Evolutionary conservation across 2,329 filamentous ascomycete genomes (phyloP).

Genomic region (Fusarium nurragi): DNA sequence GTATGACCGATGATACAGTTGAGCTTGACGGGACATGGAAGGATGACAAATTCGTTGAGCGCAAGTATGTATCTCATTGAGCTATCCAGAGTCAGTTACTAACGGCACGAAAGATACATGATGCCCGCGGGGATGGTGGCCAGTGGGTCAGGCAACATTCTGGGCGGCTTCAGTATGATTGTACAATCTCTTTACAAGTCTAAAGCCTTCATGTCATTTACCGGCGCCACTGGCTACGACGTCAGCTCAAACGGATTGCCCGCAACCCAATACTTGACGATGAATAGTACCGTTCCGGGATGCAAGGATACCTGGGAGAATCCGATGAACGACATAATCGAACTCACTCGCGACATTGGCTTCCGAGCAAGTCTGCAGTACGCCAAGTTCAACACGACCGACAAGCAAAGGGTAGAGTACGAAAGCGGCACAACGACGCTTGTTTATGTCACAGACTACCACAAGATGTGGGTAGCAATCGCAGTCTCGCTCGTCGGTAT

Average conservation of each 20-base stretch:
- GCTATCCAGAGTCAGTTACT: background rate
- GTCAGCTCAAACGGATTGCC: constrained; percentile 14
- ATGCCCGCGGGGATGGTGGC: background rate
- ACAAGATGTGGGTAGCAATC: constrained; percentile 36
- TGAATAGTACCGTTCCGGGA: constrained; percentile 9
- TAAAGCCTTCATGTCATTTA: constrained; percentile 21
- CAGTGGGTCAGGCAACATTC: constrained; percentile 21
- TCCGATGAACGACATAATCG: constrained; percentile 38
- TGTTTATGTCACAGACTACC: constrained; percentile 34
- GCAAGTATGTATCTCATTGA: constrained; percentile 6
- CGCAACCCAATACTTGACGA: constrained; percentile 33
- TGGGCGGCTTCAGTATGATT: constrained; percentile 33
- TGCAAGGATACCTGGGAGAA: constrained; percentile 30
- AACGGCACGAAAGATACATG: constrained; percentile 20
- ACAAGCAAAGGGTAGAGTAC: constrained; percentile 25
- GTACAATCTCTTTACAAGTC: constrained; percentile 15
- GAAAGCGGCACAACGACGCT: constrained; percentile 23
- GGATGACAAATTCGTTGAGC: constrained; percentile 31
- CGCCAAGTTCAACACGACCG: constrained; percentile 30
- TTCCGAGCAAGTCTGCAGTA: constrained; percentile 38
- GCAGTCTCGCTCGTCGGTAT: constrained; percentile 31
- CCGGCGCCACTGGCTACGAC: constrained; percentile 29
- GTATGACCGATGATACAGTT: constrained; percentile 3
- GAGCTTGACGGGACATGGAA: constrained; percentile 26
- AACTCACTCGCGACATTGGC: constrained; percentile 34